phyloP scores from a whole-genome alignment of 1,284 basidiomycete species.

The Bondarzewia mesenterica region DNA sequence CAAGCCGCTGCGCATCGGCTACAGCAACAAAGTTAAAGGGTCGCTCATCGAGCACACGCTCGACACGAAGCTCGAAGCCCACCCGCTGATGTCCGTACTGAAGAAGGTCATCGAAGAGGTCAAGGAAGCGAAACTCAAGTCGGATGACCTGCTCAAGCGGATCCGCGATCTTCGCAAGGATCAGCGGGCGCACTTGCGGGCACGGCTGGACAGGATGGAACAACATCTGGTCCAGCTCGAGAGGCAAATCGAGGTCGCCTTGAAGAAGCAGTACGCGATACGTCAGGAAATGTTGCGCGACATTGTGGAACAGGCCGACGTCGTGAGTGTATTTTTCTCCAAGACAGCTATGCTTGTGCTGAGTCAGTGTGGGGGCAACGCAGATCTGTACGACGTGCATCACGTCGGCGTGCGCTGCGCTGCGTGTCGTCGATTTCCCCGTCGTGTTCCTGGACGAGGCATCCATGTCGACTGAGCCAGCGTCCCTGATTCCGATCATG shows the following conservation, averaged over 20 bases:
- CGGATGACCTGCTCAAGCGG: slow-evolving; percentile 21
- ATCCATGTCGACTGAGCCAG: slow-evolving; percentile 92
- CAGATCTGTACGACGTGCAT: slow-evolving; percentile 84
- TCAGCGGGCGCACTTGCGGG: slow-evolving; percentile 7
- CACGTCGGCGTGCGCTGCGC: slow-evolving; percentile 50
- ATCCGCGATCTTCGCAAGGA: slow-evolving; percentile 19
- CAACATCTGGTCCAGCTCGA: slow-evolving; percentile 27
- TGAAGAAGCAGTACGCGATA: slow-evolving; percentile 36
- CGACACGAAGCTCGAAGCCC: slow-evolving; percentile 56
- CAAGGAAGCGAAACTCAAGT: background rate
- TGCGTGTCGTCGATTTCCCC: slow-evolving; percentile 79
- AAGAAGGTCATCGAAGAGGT: slow-evolving; percentile 28
- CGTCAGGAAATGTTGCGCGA: slow-evolving; percentile 51
- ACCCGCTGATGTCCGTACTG: slow-evolving; percentile 45
- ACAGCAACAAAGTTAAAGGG: slow-evolving; percentile 50
- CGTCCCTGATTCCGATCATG: slow-evolving; percentile 80
- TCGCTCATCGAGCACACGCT: slow-evolving; percentile 56
- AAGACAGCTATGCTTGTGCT: too few species aligned
- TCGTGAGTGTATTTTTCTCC: too few species aligned
- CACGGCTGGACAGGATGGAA: slow-evolving; percentile 32
- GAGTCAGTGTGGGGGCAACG: too few species aligned
- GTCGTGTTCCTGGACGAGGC: slow-evolving; percentile 94
- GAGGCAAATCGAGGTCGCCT: slow-evolving; percentile 26
- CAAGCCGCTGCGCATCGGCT: slow-evolving; percentile 73
- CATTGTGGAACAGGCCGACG: slow-evolving; percentile 61